A percentile compares a stretch with the other conserved stretches of the same genome.
Evolutionary conservation across 2,329 filamentous ascomycete species (phyloP).

Genomic region (Westerdykella sp.): DNA sequence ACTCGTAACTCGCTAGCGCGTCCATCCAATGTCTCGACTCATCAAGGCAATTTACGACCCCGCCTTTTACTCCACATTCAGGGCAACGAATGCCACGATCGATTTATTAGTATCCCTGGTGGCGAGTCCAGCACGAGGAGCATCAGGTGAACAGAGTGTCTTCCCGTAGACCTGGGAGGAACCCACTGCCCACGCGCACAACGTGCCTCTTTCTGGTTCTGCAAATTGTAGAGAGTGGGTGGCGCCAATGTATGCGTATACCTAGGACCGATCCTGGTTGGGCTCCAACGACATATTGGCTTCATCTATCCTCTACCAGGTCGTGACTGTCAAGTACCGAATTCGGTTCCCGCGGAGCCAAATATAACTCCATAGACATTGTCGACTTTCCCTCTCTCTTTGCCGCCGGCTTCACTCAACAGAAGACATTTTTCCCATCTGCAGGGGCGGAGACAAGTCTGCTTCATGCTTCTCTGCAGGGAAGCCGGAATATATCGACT

Average conservation of each 20-base stretch:
- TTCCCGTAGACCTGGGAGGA: slow-evolving; percentile 5
- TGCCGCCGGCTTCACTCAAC: too few species aligned
- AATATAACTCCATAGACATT: too few species aligned
- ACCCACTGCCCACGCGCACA: background rate
- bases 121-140: slow-evolving; percentile 4
- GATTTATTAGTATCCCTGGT: slow-evolving; percentile 2
- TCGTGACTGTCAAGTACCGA: background rate
- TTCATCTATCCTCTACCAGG: background rate
- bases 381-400: too few species aligned
- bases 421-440: too few species aligned
- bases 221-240: background rate
- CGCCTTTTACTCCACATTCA: slow-evolving; percentile 15
- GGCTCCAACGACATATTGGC: background rate
- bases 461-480: slow-evolving; percentile 1
- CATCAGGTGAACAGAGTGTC: slow-evolving; percentile 11
- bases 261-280: slow-evolving; percentile 13
- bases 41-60: slow-evolving; percentile 13
- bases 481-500: slow-evolving; percentile 4
- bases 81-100: slow-evolving; percentile 3
- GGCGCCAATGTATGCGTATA: slow-evolving; percentile 7
- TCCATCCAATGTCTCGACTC: slow-evolving; percentile 1
- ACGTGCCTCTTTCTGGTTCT: background rate
- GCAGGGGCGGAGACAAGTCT: too few species aligned
- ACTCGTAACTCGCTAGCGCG: slow-evolving; percentile 4
- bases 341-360: background rate